Evolutionary conservation across 768 basidiomycete species (phyloP).

Genomic region (Tulasnella sp.): DNA sequence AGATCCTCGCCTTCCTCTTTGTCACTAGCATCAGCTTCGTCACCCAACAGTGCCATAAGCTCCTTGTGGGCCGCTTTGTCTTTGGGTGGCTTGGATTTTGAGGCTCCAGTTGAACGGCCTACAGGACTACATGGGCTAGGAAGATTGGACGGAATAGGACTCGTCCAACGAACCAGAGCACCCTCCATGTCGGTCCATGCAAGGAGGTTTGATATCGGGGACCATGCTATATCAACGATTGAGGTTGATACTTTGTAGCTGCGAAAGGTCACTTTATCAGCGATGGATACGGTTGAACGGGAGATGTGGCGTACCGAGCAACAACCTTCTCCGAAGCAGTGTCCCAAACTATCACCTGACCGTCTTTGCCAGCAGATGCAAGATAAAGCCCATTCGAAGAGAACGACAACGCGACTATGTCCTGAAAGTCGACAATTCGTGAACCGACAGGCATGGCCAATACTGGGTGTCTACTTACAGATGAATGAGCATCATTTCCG

Average conservation of each 20-base stretch:
- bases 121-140: conserved; percentile 52
- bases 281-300: too few relatives aligned
- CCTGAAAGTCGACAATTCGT: conserved; percentile 36
- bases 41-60: conserved; percentile 26
- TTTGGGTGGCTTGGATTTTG: conserved; percentile 20
- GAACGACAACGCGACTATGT: conserved; percentile 64
- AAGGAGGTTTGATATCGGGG: conserved; percentile 75
- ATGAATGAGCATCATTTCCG: conserved; percentile 38
- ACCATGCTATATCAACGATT: conserved; percentile 59
- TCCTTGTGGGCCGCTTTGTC: conserved; percentile 33
- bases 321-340: conserved; percentile 65
- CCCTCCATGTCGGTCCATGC: conserved; percentile 83
- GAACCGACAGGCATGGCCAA: conserved; percentile 36
- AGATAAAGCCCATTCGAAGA: conserved; percentile 88
- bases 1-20: conserved; percentile 38
- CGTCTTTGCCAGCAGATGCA: conserved; percentile 67
- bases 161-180: conserved; percentile 69
- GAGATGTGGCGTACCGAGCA: conserved; percentile 56
- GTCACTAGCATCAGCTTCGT: conserved; percentile 30
- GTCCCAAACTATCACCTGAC: conserved; percentile 72
- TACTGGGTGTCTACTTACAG: conserved; percentile 42
- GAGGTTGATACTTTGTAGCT: neutral
- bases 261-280: neutral
- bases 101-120: neutral
- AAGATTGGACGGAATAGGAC: conserved; percentile 62